phyloP scores from a whole-genome alignment of 2,329 filamentous ascomycete species.

The Fusarium longipes region DNA sequence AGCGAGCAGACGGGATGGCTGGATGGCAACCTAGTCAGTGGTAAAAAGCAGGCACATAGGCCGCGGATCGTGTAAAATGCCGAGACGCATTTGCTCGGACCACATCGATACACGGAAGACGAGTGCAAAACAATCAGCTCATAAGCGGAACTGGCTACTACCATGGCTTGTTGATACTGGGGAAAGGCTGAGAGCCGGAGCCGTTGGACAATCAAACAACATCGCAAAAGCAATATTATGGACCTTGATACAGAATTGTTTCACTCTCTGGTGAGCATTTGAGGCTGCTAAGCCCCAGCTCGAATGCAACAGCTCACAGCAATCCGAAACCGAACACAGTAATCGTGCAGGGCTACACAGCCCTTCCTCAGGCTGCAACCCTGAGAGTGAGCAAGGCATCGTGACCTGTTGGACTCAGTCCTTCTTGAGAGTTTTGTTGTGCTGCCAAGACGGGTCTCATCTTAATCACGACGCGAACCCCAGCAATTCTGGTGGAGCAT shows the following conservation, averaged over 20 bases:
- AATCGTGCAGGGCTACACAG: conserved; percentile 35
- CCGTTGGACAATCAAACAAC: not conserved
- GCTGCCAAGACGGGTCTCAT: conserved; percentile 45
- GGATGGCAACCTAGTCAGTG: conserved; percentile 15
- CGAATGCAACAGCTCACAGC: conserved; percentile 25
- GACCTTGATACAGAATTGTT: conserved; percentile 12
- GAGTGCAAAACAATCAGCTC: conserved; percentile 31
- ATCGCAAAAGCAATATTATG: not conserved
- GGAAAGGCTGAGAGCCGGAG: not conserved
- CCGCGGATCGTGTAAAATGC: conserved; percentile 16
- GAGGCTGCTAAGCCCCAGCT: conserved; percentile 7
- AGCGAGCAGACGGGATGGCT: conserved; percentile 4
- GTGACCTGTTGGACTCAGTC: conserved; percentile 31
- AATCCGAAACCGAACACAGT: conserved; percentile 30
- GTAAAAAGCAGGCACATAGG: conserved; percentile 22
- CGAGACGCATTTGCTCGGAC: conserved; percentile 35
- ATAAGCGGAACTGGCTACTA: conserved; percentile 25
- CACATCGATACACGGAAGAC: conserved; percentile 23
- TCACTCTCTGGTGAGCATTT: conserved; percentile 9
- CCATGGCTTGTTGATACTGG: not conserved
- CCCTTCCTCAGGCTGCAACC: conserved; percentile 9
- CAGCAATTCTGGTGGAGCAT: conserved; percentile 34
- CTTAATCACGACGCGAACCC: conserved; percentile 42
- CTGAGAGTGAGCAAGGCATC: conserved; percentile 33
- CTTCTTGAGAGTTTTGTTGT: conserved; percentile 32